Conservation (phyloP, 1,139 yeast genomes). For the Sugiyamaella paludigena region DNA sequence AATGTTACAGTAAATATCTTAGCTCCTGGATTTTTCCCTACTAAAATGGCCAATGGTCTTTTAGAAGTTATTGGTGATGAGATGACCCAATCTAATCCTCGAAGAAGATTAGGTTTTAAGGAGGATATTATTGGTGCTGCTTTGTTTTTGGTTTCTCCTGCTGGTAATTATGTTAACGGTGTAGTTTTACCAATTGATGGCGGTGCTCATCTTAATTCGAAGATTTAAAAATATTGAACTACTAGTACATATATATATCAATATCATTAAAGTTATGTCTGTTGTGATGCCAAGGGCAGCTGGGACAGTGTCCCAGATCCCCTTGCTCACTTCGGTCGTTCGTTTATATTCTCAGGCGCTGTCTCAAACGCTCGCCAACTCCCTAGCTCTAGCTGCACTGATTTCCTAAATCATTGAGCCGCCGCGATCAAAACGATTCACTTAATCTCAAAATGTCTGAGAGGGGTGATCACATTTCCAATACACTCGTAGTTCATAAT, state of each 20-base stretch:
- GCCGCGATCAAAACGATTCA: too few relatives aligned
- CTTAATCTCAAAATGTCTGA: too few relatives aligned
- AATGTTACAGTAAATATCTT: constrained; percentile 65
- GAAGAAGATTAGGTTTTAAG: constrained; percentile 60
- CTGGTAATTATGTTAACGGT: constrained; percentile 66
- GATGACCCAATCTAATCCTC: constrained; percentile 51
- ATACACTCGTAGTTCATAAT: too few relatives aligned
- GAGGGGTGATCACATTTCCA: too few relatives aligned
- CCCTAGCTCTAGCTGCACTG: too few relatives aligned
- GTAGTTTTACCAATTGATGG: constrained; percentile 76
- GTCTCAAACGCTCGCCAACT: too few relatives aligned
- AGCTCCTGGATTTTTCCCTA: constrained; percentile 79
- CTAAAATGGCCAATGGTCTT: constrained; percentile 72
- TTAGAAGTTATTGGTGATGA: constrained; percentile 52
- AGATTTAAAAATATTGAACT: constrained; percentile 22
- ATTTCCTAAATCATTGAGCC: too few relatives aligned
- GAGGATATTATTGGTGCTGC: constrained; percentile 61
- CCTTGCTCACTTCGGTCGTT: too few relatives aligned
- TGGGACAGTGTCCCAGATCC: too few relatives aligned
- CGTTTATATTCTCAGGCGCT: too few relatives aligned
- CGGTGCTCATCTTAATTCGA: constrained; percentile 44
- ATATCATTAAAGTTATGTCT: background rate
- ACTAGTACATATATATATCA: background rate
- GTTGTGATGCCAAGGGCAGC: too few relatives aligned
- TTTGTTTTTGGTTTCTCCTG: constrained; percentile 57